Base-by-base conservation (phyloP, 495 filamentous ascomycete species). In the Trichoderma orchidacearum region DNA sequence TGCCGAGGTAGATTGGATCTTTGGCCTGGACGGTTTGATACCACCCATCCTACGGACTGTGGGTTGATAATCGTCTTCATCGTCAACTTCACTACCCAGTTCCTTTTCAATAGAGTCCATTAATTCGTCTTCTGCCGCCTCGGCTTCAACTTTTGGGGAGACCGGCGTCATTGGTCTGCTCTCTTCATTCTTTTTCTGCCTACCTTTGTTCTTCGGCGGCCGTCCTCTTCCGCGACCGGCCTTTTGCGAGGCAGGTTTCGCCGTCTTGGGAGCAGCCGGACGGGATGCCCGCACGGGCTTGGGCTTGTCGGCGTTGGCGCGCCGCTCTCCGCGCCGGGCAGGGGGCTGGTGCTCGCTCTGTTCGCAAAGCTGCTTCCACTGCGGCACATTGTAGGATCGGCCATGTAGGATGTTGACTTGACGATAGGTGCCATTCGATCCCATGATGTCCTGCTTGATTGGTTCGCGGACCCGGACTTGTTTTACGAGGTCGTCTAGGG, bases 381-480 rank as follows among this genome's bases (percentile, higher is more conserved):
- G 90, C 1, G 92, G 92, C 7, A 98, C 75, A 65, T 95, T 98
- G 72, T 97, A 98, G 25, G 88, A 88, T 68, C 94, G 79, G 68
- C 94, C 89, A 68, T 94, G 91, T 65, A 96, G 85, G 30, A 97
- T 88, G 63, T 98, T 98, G 63, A 89, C 86, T 62, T 97, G 94
- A 27, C 91, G 90, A 65, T 95, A 98, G 30, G 85, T 92, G 28
- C 94, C 93, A 62, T 91, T 86, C 53, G 84, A 87, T 9, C 92
- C 94, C 75, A 90, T 89, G 66, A 97, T 97, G 62, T 98, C 93
- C 65, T 98, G 93, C 64, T 87, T 93, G 67, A 98, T 97, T 9
- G 93, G 93, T 60, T 97, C 94, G 74, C 90, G 93, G 62, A 96
- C 89, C 58, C 84, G 85, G 65, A 98, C 87, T 54, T 85, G 84